These are phyloP conservation scores for Aspergillus fischeri DNA, from an alignment of 2,329 filamentous ascomycete species.

Conservation along the genomic window DNA sequence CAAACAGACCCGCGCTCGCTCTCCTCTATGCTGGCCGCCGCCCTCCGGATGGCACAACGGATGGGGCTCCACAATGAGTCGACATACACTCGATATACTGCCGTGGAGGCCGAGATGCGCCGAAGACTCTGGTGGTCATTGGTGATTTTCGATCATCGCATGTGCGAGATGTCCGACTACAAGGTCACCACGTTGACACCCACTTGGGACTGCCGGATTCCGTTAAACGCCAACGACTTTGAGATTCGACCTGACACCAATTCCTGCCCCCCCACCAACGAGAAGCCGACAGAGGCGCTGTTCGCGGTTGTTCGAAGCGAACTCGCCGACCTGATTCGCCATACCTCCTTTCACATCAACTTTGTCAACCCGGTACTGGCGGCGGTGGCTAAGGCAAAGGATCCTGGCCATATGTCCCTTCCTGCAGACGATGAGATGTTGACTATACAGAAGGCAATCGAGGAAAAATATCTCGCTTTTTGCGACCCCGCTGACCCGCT, in stretches of 20 bases:
- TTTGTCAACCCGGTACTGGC: constrained; percentile 42
- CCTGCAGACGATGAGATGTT: too few species aligned
- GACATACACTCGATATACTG: constrained; percentile 38
- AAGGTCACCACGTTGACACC: constrained; percentile 35
- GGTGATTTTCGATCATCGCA: constrained; percentile 63
- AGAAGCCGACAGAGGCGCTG: constrained; percentile 37
- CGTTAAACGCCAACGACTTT: constrained; percentile 42
- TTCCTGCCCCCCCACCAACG: constrained; percentile 22
- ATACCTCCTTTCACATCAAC: constrained; percentile 42
- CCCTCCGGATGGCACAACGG: constrained; percentile 63
- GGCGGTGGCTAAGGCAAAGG: too few species aligned
- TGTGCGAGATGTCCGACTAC: constrained; percentile 62
- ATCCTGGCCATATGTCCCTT: too few species aligned
- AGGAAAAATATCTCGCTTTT: constrained; percentile 44
- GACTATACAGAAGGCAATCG: constrained; percentile 38
- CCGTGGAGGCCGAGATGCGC: constrained; percentile 65
- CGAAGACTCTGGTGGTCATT: constrained; percentile 71
- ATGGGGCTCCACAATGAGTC: constrained; percentile 66
- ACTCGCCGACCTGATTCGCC: constrained; percentile 39
- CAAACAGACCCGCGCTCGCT: constrained; percentile 54
- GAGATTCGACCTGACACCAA: constrained; percentile 41
- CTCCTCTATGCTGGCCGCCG: constrained; percentile 61
- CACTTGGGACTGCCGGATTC: constrained; percentile 43
- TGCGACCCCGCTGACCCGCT: constrained; percentile 41
- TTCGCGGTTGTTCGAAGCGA: constrained; percentile 44